Evolutionary conservation across 2,329 filamentous ascomycete species (phyloP), one percentile per base, ranked within the genome.

Genomic region (Bipolaris gigantea): DNA sequence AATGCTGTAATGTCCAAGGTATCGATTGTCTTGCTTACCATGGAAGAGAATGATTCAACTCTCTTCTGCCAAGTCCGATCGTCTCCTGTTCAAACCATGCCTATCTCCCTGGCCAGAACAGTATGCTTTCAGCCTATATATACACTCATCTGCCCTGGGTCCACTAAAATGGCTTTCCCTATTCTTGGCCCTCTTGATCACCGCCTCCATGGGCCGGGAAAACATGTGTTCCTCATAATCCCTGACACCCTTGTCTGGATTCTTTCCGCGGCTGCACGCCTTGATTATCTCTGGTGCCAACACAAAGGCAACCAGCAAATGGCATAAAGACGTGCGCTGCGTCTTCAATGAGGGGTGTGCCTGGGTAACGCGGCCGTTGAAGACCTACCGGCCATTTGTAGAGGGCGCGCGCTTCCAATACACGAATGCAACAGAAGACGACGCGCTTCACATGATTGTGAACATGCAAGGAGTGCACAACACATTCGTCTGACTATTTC

Each of bases 261-360:
- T 53, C 56, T 70, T 66, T 53, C 57, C 45, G 1, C 64, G 65
- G 9, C 48, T 51, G n/a, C 34, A 56, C 1, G 50, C 62, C 11
- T 51, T 53, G 6, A 64, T 23, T 18, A 70, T 64, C 38, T 69
- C 60, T 15, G 36, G 36, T 0, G 78, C 79, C 18, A 87, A 73
- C 19, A 77, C 67, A 56, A 81, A 66, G 7, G 83, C 79, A 65
- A 5, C 84, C 84, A 1, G 80, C 81, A 57, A 81, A 83, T 0
- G 81, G 81, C 0, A 80, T 79, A 81, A 85, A 84, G 19, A 85
- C 62, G 66, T 87, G 83, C 7, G 84, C 84, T 0, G 84, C 81
- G 60, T 87, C 83, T 5, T 85, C 85, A 23, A 86, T 74, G 13
- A 85, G 63, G 0, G 84, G 85, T 4, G 82, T 63, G 0, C 83